phyloP scores from a whole-genome alignment of 2,329 filamentous ascomycete genomes.

The Talaromyces sp. region DNA sequence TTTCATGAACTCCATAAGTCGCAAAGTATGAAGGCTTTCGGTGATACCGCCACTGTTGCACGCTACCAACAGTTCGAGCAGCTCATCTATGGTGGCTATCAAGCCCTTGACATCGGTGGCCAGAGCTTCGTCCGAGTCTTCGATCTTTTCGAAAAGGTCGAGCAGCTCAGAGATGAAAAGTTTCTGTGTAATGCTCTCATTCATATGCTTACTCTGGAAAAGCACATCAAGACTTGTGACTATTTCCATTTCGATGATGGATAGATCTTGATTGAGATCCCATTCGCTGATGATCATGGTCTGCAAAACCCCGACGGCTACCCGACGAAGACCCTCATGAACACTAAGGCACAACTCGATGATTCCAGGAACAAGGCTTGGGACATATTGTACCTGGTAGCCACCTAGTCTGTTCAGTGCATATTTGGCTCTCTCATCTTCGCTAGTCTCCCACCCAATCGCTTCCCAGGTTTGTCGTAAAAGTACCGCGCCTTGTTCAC shows the following conservation, averaged over 20 bases:
- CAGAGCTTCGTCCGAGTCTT: constrained; percentile 65
- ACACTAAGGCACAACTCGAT: constrained; percentile 93
- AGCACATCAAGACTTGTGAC: constrained; percentile 87
- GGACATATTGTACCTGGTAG: constrained; percentile 97
- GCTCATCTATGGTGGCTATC: constrained; percentile 79
- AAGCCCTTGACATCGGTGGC: constrained; percentile 72
- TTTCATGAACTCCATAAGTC: constrained; percentile 91
- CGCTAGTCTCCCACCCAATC: constrained; percentile 88
- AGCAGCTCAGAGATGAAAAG: constrained; percentile 84
- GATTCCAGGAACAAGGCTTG: constrained; percentile 81
- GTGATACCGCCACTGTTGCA: constrained; percentile 71
- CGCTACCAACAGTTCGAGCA: constrained; percentile 83
- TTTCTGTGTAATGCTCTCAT: constrained; percentile 85
- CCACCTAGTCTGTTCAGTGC: constrained; percentile 81
- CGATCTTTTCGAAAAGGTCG: constrained; percentile 68
- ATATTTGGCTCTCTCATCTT: constrained; percentile 72
- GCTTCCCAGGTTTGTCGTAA: constrained; percentile 85
- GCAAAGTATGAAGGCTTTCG: constrained; percentile 82
- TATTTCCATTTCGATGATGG: constrained; percentile 89
- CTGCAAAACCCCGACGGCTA: constrained; percentile 88
- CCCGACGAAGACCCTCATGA: constrained; percentile 80
- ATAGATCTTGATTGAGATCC: constrained; percentile 88
- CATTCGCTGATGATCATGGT: constrained; percentile 99
- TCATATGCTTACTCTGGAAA: constrained; percentile 83
- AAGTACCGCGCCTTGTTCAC: constrained; percentile 83